Evolutionary conservation across 768 basidiomycete species (phyloP).

Genomic region (Trametes cubensis): DNA sequence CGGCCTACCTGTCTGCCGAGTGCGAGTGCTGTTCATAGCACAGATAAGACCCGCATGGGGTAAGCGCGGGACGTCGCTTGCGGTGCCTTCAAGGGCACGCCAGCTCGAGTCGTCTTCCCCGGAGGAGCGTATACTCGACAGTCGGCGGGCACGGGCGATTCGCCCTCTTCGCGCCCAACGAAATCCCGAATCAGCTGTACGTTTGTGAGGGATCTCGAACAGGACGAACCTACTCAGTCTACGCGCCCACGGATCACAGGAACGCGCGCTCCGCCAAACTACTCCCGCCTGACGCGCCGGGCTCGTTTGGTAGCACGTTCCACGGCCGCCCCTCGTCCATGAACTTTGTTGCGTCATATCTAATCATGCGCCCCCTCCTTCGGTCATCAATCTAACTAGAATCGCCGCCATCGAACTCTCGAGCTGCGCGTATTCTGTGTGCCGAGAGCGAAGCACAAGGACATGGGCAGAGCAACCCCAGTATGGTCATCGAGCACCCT

Average conservation of each 20-base stretch:
- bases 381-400: slow-evolving; percentile 31
- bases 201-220: slow-evolving; percentile 6
- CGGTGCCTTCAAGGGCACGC: slow-evolving; percentile 20
- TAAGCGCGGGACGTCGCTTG: slow-evolving; percentile 14
- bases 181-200: slow-evolving; percentile 5
- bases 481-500: slow-evolving; percentile 19
- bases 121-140: slow-evolving; percentile 1
- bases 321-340: slow-evolving; percentile 12
- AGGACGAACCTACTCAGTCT: slow-evolving; percentile 10
- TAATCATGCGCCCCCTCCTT: slow-evolving; percentile 13
- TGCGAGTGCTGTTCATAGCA: slow-evolving; percentile 22
- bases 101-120: slow-evolving; percentile 16
- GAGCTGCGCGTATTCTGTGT: slow-evolving; percentile 19
- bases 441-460: slow-evolving; percentile 20
- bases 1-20: slow-evolving; percentile 22
- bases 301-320: slow-evolving; percentile 28
- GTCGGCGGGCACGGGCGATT: too few species aligned
- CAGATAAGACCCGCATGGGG: slow-evolving; percentile 26
- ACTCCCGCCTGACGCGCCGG: slow-evolving; percentile 20
- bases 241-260: slow-evolving; percentile 22
- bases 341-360: slow-evolving; percentile 20
- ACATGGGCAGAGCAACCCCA: slow-evolving; percentile 22
- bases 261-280: slow-evolving; percentile 23
- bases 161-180: not conserved
- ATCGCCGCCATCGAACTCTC: slow-evolving; percentile 26